Base-by-base conservation (phyloP, 192 early-diverging fungal genomes). In the Backusella psychrophila region DNA sequence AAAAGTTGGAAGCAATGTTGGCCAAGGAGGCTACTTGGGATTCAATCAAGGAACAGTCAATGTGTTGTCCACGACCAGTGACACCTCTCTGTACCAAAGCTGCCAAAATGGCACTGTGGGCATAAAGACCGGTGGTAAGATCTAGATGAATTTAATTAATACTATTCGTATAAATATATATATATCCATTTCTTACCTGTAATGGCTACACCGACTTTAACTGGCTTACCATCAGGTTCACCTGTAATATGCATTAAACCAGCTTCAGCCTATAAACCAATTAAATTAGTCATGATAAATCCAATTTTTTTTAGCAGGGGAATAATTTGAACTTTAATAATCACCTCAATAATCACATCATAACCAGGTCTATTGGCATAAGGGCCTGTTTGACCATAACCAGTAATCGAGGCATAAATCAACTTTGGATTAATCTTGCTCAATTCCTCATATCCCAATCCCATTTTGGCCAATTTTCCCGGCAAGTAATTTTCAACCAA, bases 171-270 rank as follows among this genome's bases (percentile, higher is more conserved):
- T 59, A 12, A 29, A 63, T 63, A 4, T 29, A 21, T 69, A 39
- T 29, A 44, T 35, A 15, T 34, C 15, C 41, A 42, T 41, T 46
- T 72, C 31, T 88, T 89, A 88, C 93, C 94, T 65, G 95, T 97
- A n/a, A 99, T 95, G 0, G 97, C 97, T 0, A 99, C 97, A 44
- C 97, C 97, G 1, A 97, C 94, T 79, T 99, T 99, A 63, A 97
- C 97, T 0, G 96, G 96, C 52, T 84, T 59, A 0, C 96, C 92
- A 77, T 89, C 81, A 29, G 87, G 86, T 75, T 97, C 96, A 17
- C 96, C 97, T 5, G 97, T 99, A 42, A 99, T 99, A 79, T 96
- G 91, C 96, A 99, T 99, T 34, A 99, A 71, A 21, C 97, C 97
- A 21, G 93, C 96, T 78, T 97, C 95, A 7, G 91, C 94, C 82